phyloP scores from a whole-genome alignment of 2,329 filamentous ascomycete species.

The Cladobotryum mycophilum region DNA sequence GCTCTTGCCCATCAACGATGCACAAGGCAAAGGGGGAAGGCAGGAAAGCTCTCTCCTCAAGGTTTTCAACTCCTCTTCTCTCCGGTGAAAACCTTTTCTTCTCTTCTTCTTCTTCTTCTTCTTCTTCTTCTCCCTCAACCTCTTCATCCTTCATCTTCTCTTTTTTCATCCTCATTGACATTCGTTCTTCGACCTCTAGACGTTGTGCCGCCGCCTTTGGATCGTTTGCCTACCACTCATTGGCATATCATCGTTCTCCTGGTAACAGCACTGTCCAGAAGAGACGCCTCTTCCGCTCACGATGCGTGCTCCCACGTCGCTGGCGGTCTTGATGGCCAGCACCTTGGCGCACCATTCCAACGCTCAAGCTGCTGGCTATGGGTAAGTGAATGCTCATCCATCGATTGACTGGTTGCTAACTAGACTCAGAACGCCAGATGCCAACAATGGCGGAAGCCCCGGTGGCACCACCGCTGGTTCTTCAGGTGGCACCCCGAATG shows the following conservation, averaged over 20 bases:
- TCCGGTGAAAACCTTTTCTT: slow-evolving; percentile 11
- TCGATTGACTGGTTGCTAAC: slow-evolving; percentile 1
- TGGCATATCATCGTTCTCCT: slow-evolving; percentile 4
- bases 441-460: slow-evolving; percentile 5
- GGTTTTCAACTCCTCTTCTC: slow-evolving; percentile 1
- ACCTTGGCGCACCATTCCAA: slow-evolving; percentile 26
- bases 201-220: slow-evolving; percentile 5
- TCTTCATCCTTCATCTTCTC: slow-evolving; percentile 14
- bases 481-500: slow-evolving; percentile 5
- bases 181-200: slow-evolving; percentile 7
- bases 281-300: slow-evolving; percentile 14
- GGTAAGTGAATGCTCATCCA: slow-evolving; percentile 22
- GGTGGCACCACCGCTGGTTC: slow-evolving; percentile 4
- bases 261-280: neutral
- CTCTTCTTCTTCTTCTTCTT: slow-evolving; percentile 9
- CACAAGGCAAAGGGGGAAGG: too few species aligned
- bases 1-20: neutral
- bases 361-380: slow-evolving; percentile 27
- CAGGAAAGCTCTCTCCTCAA: neutral
- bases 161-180: slow-evolving; percentile 11
- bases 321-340: slow-evolving; percentile 31
- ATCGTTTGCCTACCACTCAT: slow-evolving; percentile 2
- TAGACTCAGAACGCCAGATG: slow-evolving; percentile 14
- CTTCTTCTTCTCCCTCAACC: slow-evolving; percentile 9
- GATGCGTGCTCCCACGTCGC: slow-evolving; percentile 34